Base-by-base conservation (phyloP, 306 rosid species). In the Pyrus communis region DNA sequence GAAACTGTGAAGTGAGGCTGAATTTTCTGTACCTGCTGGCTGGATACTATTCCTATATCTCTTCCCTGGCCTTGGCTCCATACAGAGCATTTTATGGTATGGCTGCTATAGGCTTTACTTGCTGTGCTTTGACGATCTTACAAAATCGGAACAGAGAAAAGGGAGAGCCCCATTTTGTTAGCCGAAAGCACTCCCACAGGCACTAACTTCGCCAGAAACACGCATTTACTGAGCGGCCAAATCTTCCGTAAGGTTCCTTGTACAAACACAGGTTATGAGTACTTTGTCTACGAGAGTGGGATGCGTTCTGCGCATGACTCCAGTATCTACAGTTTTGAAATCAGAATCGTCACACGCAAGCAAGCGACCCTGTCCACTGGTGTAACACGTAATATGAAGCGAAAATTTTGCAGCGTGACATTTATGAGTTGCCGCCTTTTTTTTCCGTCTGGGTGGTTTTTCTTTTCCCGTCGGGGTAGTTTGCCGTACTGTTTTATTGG, bases 11-110 rank as follows among this genome's bases (percentile, higher is more conserved):
- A 81, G 81, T 91, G 78, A 84, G 87, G 71, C 80, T 91, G 62
- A 83, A 87, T 75, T 75, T 83, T 23, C 60, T 92, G 78, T 92
- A 92, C 83, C 83, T 92, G 63, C 61, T 87, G 25, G 97, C 96
- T 60, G 97, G 99, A 79, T 90, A 88, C 81, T 89, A 84, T 77
- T 84, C 91, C 46, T 92, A 81, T 79, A 80, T 89, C 78, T 87
- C 90, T 78, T 91, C 93, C 78, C 84, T 95, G 76, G 88, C 91
- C 43, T 70, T 89, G 90, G 88, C 96, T 67, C 99, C 99, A 0
- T 87, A 90, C 70, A 65, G 77, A 77, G 89, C 84, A 14, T 84
- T 95, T 75, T 89, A 89, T 64, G 89, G 70, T 6, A 89, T 92
- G 97, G 92, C 97, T 42, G 74, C 87, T 27, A 84, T 87, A 25